These are phyloP conservation scores for Peronospora belbahrii DNA, from an alignment of 352 stramenopile species.

Conservation along the genomic window DNA sequence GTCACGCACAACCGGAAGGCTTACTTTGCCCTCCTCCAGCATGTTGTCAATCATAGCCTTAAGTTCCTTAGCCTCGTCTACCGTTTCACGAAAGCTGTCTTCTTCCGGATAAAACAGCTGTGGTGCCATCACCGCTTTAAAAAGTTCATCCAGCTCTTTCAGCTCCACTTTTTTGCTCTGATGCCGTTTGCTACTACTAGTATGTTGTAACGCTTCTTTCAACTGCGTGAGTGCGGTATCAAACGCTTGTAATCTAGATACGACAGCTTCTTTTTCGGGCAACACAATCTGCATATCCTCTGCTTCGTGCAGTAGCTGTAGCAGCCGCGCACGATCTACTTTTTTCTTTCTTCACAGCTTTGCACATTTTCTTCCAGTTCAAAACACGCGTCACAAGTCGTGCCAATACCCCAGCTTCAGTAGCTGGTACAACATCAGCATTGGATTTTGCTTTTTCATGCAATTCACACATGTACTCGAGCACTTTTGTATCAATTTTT, in stretches of 20 bases:
- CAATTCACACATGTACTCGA: slow-evolving; percentile 40
- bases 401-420: slow-evolving; percentile 50
- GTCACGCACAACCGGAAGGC: slow-evolving; percentile 69
- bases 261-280: slow-evolving; percentile 29
- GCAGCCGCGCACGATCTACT: slow-evolving; percentile 41
- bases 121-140: slow-evolving; percentile 32
- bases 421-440: slow-evolving; percentile 25
- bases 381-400: slow-evolving; percentile 45
- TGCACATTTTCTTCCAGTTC: slow-evolving; percentile 41
- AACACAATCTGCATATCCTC: slow-evolving; percentile 51
- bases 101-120: slow-evolving; percentile 61
- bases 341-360: slow-evolving; percentile 18
- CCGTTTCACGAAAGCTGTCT: slow-evolving; percentile 29
- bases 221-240: slow-evolving; percentile 48
- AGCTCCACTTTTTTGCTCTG: slow-evolving; percentile 54
- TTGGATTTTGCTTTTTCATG: slow-evolving; percentile 22
- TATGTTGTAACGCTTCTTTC: slow-evolving; percentile 56
- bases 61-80: slow-evolving; percentile 58
- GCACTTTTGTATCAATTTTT: slow-evolving; percentile 28
- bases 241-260: slow-evolving; percentile 41
- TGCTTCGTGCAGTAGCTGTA: slow-evolving; percentile 45
- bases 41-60: slow-evolving; percentile 58
- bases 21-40: slow-evolving; percentile 76
- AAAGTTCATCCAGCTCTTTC: slow-evolving; percentile 47
- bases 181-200: slow-evolving; percentile 41